Evolutionary conservation across 2,329 filamentous ascomycete genomes (phyloP), one percentile per base, ranked within the genome.

Genomic region (Calycina marina): DNA sequence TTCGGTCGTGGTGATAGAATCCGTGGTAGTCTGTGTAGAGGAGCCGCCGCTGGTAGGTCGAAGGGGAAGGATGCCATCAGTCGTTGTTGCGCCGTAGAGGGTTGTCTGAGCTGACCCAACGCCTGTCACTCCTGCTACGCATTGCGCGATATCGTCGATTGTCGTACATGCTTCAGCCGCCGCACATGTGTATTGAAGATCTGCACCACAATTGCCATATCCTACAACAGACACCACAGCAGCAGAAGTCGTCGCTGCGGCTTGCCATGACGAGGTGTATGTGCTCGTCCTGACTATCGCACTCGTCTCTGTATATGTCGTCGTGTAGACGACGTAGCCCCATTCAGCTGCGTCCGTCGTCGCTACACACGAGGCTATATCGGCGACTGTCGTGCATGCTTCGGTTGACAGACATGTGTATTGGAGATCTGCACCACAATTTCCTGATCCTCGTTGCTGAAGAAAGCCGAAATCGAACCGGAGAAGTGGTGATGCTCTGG

Each of bases 291-390:
- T 70, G 2, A 70, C 72, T 3, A 44, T 16, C 2, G 49, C 34
- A 40, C 58, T 56, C 26, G 70, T 73, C 55, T 67, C 59, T 15
- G 70, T 75, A 66, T 67, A 75, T 4, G 71, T 76, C 6, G 49
- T 53, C 4, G 51, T 53, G 34, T 49, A 54, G 28, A 51, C 46
- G 18, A 31, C 39, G 37, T 45, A 49, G 28, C 43, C 46, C 14
- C 34, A 32, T 18, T 42, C 65, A 68, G 18, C 67, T 48, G 31
- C 46, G 50, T 36, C 43, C 45, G n/a, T 36, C 29, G 17, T 50
- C 45, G 33, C 47, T 48, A 37, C 43, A 46, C 15, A 18, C 6
- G 10, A 59, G 41, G 56, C 52, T 4, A 57, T 30, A 28, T 46
- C 14, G 12, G 5, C 8, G 5, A 15, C 50, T 4, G 69, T 74